phyloP scores from a whole-genome alignment of 257 asterid genomes.

The Primulina huaijiensis region DNA sequence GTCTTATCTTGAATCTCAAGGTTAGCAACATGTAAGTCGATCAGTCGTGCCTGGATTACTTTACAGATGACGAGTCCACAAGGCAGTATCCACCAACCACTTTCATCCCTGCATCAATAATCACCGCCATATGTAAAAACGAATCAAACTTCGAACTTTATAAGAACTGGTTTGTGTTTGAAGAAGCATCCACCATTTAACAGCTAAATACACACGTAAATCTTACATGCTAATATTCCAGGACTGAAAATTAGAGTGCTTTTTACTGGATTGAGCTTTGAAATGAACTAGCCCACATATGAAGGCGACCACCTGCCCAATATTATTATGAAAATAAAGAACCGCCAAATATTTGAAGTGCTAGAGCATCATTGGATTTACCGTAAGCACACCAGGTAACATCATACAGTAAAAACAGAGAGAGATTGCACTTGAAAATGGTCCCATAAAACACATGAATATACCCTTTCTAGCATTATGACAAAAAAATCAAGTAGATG shows the following conservation, averaged over 20 bases:
- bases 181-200: conserved; percentile 17
- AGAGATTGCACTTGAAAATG: neutral
- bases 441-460: neutral
- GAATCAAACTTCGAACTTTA: neutral
- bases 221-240: conserved; percentile 85
- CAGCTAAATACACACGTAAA: neutral
- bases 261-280: conserved; percentile 54
- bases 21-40: conserved; percentile 81
- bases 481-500: neutral
- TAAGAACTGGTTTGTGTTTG: neutral
- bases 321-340: conserved; percentile 18
- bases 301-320: conserved; percentile 67
- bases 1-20: conserved; percentile 91
- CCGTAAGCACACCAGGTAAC: neutral
- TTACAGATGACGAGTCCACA: conserved; percentile 60
- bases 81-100: conserved; percentile 94
- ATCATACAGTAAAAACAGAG: neutral
- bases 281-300: conserved; percentile 66
- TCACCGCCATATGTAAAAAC: neutral
- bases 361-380: neutral
- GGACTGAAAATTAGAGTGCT: conserved; percentile 40
- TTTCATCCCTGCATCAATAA: conserved; percentile 62
- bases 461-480: neutral
- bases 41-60: conserved; percentile 60
- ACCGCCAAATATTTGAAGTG: conserved; percentile 1